These are phyloP conservation scores for Daldinia decipiens DNA, from an alignment of 495 filamentous ascomycete genomes.

Conservation along the genomic window DNA sequence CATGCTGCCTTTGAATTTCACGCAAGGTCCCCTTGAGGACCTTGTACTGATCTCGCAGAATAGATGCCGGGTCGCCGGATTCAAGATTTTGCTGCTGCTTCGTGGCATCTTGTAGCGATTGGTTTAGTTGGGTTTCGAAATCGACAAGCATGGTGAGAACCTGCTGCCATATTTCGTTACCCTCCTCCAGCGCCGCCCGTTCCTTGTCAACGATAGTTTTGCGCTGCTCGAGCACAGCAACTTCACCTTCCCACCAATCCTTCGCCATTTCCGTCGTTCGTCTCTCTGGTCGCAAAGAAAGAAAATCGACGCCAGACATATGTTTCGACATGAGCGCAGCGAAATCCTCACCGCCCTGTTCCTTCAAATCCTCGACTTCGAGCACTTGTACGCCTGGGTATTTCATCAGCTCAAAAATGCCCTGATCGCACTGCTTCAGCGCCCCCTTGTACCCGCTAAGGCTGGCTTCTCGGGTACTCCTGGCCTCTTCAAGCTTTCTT, in stretches of 20 bases:
- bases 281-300: conserved; percentile 70
- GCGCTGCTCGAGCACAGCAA: conserved; percentile 64
- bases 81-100: conserved; percentile 20
- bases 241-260: conserved; percentile 78
- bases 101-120: conserved; percentile 59
- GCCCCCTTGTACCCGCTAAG: conserved; percentile 63
- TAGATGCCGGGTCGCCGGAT: conserved; percentile 43
- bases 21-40: conserved; percentile 66
- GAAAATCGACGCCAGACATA: conserved; percentile 54
- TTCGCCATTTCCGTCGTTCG: conserved; percentile 80
- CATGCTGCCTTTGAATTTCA: conserved; percentile 69
- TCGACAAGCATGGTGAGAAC: conserved; percentile 68
- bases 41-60: conserved; percentile 58
- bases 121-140: conserved; percentile 73
- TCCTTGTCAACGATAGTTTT: conserved; percentile 73
- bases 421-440: conserved; percentile 52
- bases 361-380: conserved; percentile 51
- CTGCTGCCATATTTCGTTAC: conserved; percentile 81
- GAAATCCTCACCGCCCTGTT: conserved; percentile 31
- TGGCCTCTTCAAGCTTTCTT: conserved; percentile 67
- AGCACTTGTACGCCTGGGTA: conserved; percentile 61
- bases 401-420: conserved; percentile 57
- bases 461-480: conserved; percentile 66
- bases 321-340: conserved; percentile 47
- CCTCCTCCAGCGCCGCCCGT: conserved; percentile 81